These are phyloP conservation scores for Amanita exitialis DNA, from an alignment of 768 basidiomycete genomes.

Conservation along the genomic window DNA sequence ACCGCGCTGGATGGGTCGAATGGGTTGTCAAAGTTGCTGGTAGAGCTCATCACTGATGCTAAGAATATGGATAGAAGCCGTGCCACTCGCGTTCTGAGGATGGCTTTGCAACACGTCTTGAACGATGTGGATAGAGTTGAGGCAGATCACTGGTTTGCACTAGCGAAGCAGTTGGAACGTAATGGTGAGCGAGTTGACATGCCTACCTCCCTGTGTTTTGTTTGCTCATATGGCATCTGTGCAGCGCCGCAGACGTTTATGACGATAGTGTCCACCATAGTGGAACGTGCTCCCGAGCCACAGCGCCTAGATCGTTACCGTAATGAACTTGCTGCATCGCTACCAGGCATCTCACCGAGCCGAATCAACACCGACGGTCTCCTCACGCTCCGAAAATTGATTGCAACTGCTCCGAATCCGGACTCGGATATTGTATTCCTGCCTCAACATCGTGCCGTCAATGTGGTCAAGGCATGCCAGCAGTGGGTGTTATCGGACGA, in stretches of 20 bases:
- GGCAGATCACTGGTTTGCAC: slow-evolving; percentile 66
- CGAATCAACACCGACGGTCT: slow-evolving; percentile 67
- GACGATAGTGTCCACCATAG: slow-evolving; percentile 53
- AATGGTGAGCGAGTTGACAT: slow-evolving; percentile 32
- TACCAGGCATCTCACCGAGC: slow-evolving; percentile 53
- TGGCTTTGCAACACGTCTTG: slow-evolving; percentile 50
- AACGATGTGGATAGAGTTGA: slow-evolving; percentile 52
- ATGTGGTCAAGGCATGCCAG: slow-evolving; percentile 76
- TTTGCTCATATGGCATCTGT: not conserved
- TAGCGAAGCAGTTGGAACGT: slow-evolving; percentile 57
- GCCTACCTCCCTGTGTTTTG: not conserved
- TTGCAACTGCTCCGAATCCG: slow-evolving; percentile 62
- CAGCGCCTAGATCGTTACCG: slow-evolving; percentile 69
- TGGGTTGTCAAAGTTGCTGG: slow-evolving; percentile 18
- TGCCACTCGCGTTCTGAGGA: slow-evolving; percentile 49
- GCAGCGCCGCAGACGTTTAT: slow-evolving; percentile 64
- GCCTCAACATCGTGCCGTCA: slow-evolving; percentile 76
- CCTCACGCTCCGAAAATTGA: slow-evolving; percentile 54
- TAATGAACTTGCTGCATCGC: slow-evolving; percentile 81
- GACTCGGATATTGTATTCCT: slow-evolving; percentile 81
- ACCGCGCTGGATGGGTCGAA: slow-evolving; percentile 12
- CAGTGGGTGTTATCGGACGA: slow-evolving; percentile 64
- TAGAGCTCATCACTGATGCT: slow-evolving; percentile 20
- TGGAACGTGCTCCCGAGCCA: slow-evolving; percentile 55
- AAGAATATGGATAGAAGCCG: slow-evolving; percentile 34